Evolutionary conservation across 345 rosid species (phyloP).

Genomic region (Heritiera littoralis): DNA sequence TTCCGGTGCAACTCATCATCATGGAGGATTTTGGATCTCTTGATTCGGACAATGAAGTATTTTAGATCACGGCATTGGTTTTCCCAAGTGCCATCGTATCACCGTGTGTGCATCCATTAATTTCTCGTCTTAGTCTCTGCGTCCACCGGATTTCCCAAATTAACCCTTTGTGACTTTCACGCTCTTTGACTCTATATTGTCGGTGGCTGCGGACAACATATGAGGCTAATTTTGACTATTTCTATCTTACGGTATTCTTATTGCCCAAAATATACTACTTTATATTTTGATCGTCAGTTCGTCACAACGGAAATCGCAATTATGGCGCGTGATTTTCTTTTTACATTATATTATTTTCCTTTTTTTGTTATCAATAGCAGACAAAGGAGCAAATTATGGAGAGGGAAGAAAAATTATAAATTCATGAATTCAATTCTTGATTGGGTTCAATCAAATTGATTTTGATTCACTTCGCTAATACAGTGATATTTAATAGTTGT

Average conservation of each 20-base stretch:
- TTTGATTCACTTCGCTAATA: too few relatives aligned
- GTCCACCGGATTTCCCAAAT: conserved; percentile 13
- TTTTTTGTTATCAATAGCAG: neutral
- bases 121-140: neutral
- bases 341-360: neutral
- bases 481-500: too few relatives aligned
- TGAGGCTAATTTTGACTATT: conserved; percentile 25
- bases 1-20: neutral
- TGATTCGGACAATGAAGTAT: neutral
- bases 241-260: too few relatives aligned
- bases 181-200: conserved; percentile 19
- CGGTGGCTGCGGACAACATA: conserved; percentile 19
- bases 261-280: fast-evolving
- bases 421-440: too few relatives aligned
- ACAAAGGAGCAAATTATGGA: neutral
- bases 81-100: neutral
- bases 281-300: neutral
- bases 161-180: neutral
- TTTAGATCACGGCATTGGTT: neutral
- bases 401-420: too few relatives aligned
- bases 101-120: neutral
- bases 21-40: neutral
- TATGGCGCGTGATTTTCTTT: neutral
- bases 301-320: neutral
- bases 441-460: too few relatives aligned